phyloP scores from a whole-genome alignment of 164 flowering plant species.

The Dillenia suffruticosa region DNA sequence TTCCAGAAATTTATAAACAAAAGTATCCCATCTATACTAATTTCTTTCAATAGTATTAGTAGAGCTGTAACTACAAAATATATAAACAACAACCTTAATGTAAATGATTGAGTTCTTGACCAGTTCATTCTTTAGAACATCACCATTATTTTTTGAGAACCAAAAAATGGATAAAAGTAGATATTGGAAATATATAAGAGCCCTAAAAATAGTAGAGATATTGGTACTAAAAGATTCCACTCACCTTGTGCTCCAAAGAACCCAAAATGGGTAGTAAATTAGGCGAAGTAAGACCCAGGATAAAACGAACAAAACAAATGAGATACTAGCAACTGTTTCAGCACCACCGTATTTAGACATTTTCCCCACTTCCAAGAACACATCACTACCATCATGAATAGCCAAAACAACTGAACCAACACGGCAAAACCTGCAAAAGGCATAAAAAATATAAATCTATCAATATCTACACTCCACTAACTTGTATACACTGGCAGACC shows the following conservation, averaged over 20 bases:
- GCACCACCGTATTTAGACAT: slow-evolving; percentile 89
- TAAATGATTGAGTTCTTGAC: not conserved
- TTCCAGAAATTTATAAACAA: too few relatives aligned
- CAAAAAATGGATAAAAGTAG: too few relatives aligned
- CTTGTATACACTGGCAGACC: too few relatives aligned
- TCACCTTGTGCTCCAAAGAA: slow-evolving; percentile 90
- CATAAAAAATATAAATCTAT: not conserved
- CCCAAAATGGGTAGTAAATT: slow-evolving; percentile 82
- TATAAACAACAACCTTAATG: too few relatives aligned
- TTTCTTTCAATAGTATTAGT: too few relatives aligned
- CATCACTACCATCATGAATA: slow-evolving; percentile 95
- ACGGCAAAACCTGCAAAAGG: slow-evolving; percentile 74
- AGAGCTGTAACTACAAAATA: too few relatives aligned
- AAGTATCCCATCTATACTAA: too few relatives aligned
- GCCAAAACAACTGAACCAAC: slow-evolving; percentile 92
- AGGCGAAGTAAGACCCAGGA: slow-evolving; percentile 87
- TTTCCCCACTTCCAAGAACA: slow-evolving; percentile 86
- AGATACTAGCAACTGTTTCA: slow-evolving; percentile 61
- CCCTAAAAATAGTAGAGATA: not conserved
- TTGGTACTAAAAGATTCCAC: slow-evolving; percentile 6
- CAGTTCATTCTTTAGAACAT: not conserved
- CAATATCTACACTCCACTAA: too few relatives aligned
- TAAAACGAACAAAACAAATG: slow-evolving; percentile 71
- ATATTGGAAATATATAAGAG: too few relatives aligned
- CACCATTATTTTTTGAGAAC: not conserved